Evolutionary conservation across 345 rosid genomes (phyloP), one percentile per base, ranked within the genome.

Genomic region (Eucalyptus marginata): DNA sequence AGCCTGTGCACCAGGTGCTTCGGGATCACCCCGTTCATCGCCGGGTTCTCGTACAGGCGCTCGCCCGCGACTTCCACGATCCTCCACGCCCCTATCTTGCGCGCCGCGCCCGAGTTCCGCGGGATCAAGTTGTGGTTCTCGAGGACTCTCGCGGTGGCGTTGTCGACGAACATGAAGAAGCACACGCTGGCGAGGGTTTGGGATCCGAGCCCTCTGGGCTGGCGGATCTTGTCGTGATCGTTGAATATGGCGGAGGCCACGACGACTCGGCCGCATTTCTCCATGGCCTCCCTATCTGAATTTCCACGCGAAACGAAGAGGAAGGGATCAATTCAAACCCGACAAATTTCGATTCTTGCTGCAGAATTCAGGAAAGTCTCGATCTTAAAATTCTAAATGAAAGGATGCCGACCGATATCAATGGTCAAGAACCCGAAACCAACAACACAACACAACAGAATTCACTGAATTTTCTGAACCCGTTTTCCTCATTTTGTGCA

Each of bases 161-260:
- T 95, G 86, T 97, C 99, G 13, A 97, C 94, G 88, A 97, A 96
- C 98, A 97, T 95, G 95, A 95, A 96, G 95, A 97, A 97, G 68
- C 99, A 96, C 36, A 93, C 95, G 7, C 49, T 87, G 25, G 92
- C 91, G 56, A 92, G 46, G 40, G 99, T 96, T 89, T 94, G 92
- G 87, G 95, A 92, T 88, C 99, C 99, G 8, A 97, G 94, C 83
- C 98, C 95, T 59, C 91, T 90, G 16, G 99, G 98, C 89, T 97
- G 99, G 86, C 98, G 94, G 87, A 97, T 94, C 90, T 96, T 96
- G 93, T 97, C 99, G 86, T 97, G 99, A 90, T 96, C 95, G 87
- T 96, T 96, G 94, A 96, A 95, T 58, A 97, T 94, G 13, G 99
- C 99, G 33, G 99, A 96, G 88, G 93, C 96, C 81, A 96, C 98